A percentile compares a stretch with the other conserved stretches of the same genome.
phyloP scores from a whole-genome alignment of 208 protist genomes.

The Acanthamoeba triangularis region DNA sequence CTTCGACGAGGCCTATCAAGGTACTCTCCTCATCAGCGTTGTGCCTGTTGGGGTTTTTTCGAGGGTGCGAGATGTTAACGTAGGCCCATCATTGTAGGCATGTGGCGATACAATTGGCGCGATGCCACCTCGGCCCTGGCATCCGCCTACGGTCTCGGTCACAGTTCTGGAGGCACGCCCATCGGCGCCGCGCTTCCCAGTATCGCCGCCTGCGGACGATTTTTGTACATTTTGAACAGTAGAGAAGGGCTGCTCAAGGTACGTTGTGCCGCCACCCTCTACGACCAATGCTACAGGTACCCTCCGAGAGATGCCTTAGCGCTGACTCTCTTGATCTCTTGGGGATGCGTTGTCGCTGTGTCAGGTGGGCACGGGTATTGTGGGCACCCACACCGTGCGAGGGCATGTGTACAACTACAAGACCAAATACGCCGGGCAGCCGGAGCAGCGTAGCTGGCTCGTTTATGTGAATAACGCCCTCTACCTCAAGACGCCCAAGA shows the following conservation, averaged over 20 bases:
- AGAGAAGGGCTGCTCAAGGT: constrained; percentile 11
- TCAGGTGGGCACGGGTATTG: constrained; percentile 33
- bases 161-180: background rate
- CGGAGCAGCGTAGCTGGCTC: constrained; percentile 13
- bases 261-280: background rate
- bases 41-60: too few species aligned
- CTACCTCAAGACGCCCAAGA: background rate
- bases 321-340: background rate
- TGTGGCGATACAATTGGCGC: constrained; percentile 58
- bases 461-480: constrained; percentile 28
- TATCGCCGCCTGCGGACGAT: background rate
- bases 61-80: background rate
- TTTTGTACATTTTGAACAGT: constrained; percentile 34
- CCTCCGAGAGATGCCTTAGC: too few species aligned
- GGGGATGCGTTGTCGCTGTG: background rate
- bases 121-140: background rate
- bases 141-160: background rate
- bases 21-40: background rate
- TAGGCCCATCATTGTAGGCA: background rate
- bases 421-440: background rate
- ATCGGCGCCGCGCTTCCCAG: background rate
- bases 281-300: too few species aligned
- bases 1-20: constrained; percentile 10
- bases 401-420: constrained; percentile 49
- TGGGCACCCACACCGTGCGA: constrained; percentile 12